Percentiles rank a stretch among this genome's conserved stretches.
Conservation (phyloP, 169 alveolate species). For the Eimeria maxima region DNA sequence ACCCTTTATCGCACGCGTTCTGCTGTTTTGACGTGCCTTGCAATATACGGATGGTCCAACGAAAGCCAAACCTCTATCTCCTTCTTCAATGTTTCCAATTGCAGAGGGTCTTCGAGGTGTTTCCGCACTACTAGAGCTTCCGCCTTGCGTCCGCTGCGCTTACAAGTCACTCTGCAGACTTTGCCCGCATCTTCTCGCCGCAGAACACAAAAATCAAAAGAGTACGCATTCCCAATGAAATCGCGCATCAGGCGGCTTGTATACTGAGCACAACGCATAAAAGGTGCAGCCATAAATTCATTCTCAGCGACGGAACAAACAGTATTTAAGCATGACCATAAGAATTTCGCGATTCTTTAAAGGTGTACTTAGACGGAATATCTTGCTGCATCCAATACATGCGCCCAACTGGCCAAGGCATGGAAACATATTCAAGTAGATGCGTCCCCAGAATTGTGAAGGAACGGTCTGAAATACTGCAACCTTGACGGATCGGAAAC, state of each 20-base stretch:
- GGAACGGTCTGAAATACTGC: not conserved
- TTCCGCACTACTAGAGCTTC: slow-evolving; percentile 44
- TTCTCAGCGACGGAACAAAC: not conserved
- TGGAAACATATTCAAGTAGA: not conserved
- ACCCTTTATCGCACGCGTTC: not conserved
- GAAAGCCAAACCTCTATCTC: slow-evolving; percentile 85
- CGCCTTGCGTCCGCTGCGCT: slow-evolving; percentile 75
- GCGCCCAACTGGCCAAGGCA: not conserved
- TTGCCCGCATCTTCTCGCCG: slow-evolving; percentile 59
- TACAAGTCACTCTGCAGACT: slow-evolving; percentile 74
- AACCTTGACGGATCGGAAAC: not conserved
- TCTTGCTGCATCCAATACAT: too few relatives aligned
- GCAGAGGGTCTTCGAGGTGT: slow-evolving; percentile 57
- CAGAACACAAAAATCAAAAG: slow-evolving; percentile 18
- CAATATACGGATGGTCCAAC: slow-evolving; percentile 95
- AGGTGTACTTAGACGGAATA: too few relatives aligned
- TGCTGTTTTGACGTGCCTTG: slow-evolving; percentile 81
- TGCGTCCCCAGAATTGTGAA: not conserved
- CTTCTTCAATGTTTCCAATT: slow-evolving; percentile 84
- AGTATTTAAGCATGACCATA: not conserved
- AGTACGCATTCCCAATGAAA: slow-evolving; percentile 41
- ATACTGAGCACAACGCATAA: slow-evolving; percentile 23
- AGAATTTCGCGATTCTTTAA: not conserved
- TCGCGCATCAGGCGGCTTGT: slow-evolving; percentile 75
- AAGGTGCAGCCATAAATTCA: not conserved